Conservation (phyloP, 495 filamentous ascomycete genomes). For the Aspergillus haitiensis region DNA sequence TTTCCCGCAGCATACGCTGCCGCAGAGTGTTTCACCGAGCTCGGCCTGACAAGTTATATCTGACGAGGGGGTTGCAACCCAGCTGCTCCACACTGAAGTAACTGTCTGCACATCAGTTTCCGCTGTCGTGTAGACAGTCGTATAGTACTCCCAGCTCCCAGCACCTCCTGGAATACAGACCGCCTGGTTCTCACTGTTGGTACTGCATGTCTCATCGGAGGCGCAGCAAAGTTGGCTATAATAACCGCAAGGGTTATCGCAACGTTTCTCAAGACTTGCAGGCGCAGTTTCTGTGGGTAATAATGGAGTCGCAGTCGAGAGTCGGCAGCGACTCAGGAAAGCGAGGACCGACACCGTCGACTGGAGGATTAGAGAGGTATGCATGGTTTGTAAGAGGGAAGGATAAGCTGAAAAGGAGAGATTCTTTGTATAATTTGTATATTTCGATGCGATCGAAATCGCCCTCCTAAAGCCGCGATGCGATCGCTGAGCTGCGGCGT, state of each 20-base stretch:
- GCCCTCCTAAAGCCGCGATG: slow-evolving; percentile 3
- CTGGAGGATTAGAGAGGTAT: slow-evolving; percentile 29
- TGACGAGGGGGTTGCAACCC: slow-evolving; percentile 32
- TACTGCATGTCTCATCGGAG: slow-evolving; percentile 59
- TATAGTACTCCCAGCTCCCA: slow-evolving; percentile 56
- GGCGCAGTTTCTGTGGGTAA: slow-evolving; percentile 19
- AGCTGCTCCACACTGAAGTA: slow-evolving; percentile 66
- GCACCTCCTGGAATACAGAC: slow-evolving; percentile 43
- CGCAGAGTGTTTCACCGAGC: slow-evolving; percentile 66
- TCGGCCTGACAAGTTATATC: slow-evolving; percentile 54
- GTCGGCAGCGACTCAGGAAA: slow-evolving; percentile 27
- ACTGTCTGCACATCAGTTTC: slow-evolving; percentile 65
- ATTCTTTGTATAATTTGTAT: slow-evolving; percentile 1
- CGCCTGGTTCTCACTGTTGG: slow-evolving; percentile 56
- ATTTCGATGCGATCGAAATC: background rate
- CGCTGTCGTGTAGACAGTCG: slow-evolving; percentile 62
- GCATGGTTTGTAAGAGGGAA: slow-evolving; percentile 28
- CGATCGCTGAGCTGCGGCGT: slow-evolving; percentile 14
- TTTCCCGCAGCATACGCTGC: slow-evolving; percentile 69
- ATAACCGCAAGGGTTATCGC: slow-evolving; percentile 67
- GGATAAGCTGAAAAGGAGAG: background rate
- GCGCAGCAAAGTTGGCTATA: slow-evolving; percentile 67
- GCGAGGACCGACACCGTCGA: slow-evolving; percentile 32
- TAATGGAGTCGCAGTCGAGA: slow-evolving; percentile 41
- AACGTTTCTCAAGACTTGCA: slow-evolving; percentile 47